Evolutionary conservation across 2,329 filamentous ascomycete species (phyloP).

Genomic region (Neonectria punicea): DNA sequence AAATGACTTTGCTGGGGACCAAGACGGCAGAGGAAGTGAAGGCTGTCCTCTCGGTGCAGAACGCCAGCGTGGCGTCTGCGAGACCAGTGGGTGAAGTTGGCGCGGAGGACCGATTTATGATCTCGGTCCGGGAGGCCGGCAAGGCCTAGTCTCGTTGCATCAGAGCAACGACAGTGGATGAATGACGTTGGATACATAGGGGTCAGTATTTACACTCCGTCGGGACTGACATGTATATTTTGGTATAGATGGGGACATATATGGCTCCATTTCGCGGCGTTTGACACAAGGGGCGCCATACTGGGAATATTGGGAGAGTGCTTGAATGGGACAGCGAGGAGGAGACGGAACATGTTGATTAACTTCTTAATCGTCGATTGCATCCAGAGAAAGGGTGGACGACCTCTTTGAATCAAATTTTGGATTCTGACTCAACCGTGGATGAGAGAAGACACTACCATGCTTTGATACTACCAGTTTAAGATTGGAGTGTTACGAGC

Average conservation of each 20-base stretch:
- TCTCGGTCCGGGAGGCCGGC: conserved; percentile 49
- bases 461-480: neutral
- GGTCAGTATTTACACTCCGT: conserved; percentile 11
- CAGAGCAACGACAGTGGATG: conserved; percentile 21
- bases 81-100: conserved; percentile 54
- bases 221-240: conserved; percentile 37
- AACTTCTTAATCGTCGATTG: conserved; percentile 28
- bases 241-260: conserved; percentile 42
- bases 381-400: conserved; percentile 26
- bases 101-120: conserved; percentile 59
- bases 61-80: conserved; percentile 44
- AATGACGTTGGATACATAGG: conserved; percentile 23
- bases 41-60: conserved; percentile 48
- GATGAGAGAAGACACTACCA: neutral
- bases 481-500: neutral
- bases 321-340: conserved; percentile 25
- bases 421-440: neutral
- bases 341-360: conserved; percentile 23
- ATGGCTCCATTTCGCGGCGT: conserved; percentile 39
- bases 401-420: conserved; percentile 34
- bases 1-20: conserved; percentile 62
- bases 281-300: conserved; percentile 34
- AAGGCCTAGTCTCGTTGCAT: conserved; percentile 41
- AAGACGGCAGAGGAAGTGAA: conserved; percentile 57
- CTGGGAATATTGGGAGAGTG: conserved; percentile 22